Conservation (phyloP, 495 filamentous ascomycete species). For the Penicillium cataractarum region DNA sequence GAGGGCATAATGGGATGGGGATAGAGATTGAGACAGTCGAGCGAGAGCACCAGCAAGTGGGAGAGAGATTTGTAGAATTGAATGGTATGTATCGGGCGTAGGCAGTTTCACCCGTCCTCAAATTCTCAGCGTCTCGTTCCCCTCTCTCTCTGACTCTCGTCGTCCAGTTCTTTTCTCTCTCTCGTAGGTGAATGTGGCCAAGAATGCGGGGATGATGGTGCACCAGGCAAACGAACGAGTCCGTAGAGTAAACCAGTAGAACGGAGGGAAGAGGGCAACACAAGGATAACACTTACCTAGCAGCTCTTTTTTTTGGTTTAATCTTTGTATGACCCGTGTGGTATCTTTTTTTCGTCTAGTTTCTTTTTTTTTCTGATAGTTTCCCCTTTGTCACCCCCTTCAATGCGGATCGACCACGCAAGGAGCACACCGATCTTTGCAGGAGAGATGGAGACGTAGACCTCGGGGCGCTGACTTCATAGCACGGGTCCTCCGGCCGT, state of each 20-base stretch:
- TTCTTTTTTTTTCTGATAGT: constrained; percentile 3
- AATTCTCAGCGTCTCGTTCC: not conserved
- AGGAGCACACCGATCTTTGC: constrained; percentile 32
- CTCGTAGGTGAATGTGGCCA: not conserved
- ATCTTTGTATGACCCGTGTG: constrained; percentile 15
- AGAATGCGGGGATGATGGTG: constrained; percentile 5
- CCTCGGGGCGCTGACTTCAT: constrained; percentile 34
- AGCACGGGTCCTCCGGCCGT: constrained; percentile 28
- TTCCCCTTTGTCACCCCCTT: constrained; percentile 27
- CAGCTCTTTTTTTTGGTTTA: constrained; percentile 8
- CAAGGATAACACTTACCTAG: constrained; percentile 15
- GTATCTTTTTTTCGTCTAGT: constrained; percentile 10
- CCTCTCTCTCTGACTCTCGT: not conserved
- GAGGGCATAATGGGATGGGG: constrained; percentile 19
- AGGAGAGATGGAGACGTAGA: constrained; percentile 24
- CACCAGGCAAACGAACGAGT: not conserved
- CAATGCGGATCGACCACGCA: constrained; percentile 18
- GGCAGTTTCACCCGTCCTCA: not conserved
- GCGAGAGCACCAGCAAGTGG: no score
- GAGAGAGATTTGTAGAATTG: not conserved
- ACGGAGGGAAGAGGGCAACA: constrained; percentile 8
- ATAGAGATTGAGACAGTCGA: constrained; percentile 3
- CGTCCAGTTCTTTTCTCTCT: not conserved
- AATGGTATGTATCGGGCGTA: constrained; percentile 1
- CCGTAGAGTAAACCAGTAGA: not conserved